These are phyloP conservation scores for Amanita fuliginea DNA, from an alignment of 768 basidiomycete species.

Conservation along the genomic window DNA sequence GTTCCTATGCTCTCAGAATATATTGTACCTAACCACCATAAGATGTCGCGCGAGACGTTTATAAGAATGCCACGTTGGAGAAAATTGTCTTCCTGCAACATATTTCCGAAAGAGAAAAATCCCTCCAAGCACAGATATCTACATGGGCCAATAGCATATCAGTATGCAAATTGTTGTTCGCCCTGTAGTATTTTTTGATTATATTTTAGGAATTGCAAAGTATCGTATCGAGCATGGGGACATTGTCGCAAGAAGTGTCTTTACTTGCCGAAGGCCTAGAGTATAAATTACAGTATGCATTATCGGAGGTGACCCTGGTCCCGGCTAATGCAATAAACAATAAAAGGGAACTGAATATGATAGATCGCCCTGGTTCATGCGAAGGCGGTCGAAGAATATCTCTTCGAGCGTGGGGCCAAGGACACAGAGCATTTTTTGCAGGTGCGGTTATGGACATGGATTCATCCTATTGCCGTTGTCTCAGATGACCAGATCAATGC, in stretches of 20 bases:
- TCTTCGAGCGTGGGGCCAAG: background rate
- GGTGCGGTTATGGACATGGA: background rate
- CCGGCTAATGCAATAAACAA: background rate
- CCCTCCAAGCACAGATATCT: conserved; percentile 15
- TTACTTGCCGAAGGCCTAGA: conserved; percentile 9
- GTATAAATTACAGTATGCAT: conserved; percentile 5
- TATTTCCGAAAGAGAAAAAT: conserved; percentile 33
- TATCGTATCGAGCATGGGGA: conserved; percentile 9
- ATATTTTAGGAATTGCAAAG: conserved; percentile 18
- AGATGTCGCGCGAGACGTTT: conserved; percentile 59
- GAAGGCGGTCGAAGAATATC: background rate
- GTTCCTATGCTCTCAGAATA: conserved; percentile 2
- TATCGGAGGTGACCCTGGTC: conserved; percentile 5
- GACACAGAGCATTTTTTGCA: background rate
- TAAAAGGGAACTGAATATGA: background rate
- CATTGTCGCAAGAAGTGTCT: conserved; percentile 3
- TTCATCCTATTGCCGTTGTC: background rate
- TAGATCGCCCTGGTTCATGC: background rate
- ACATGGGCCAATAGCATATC: conserved; percentile 19
- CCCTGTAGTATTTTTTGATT: conserved; percentile 6
- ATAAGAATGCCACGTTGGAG: conserved; percentile 53
- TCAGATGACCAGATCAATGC: background rate
- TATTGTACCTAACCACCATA: conserved; percentile 5
- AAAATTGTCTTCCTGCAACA: conserved; percentile 38
- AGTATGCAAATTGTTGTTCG: conserved; percentile 10